Base-by-base conservation (phyloP, 345 rosid species). In the Sisymbrium altissimum region DNA sequence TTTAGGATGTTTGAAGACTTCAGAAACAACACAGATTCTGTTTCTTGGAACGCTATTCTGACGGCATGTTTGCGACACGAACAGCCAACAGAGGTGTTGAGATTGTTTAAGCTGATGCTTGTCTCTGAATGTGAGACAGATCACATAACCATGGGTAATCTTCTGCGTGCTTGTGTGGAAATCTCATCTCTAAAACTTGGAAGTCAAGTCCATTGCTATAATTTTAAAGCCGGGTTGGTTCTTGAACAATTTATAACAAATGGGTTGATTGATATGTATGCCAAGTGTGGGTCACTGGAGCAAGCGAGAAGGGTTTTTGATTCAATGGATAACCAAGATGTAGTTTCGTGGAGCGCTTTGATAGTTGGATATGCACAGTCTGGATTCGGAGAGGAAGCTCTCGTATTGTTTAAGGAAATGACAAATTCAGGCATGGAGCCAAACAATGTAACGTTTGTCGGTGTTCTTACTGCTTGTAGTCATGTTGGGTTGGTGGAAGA, bases 11-110 rank as follows among this genome's bases (percentile, higher is more conserved):
- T 92, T 44, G 86, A 85, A 54, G 87, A 84, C 64, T 70, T 88
- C 80, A 73, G 52, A 53, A 30, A 80, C 43, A 46, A 78, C 19
- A 78, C 71, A 33, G 90, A 92, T 83, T 78, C 71, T 46, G 70
- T 88, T 64, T 83, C 96, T 7, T 90, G 98, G 98, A 88, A 88
- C 39, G 81, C 94, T 33, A 78, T 89, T 80, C 79, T 92, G 19
- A 79, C 83, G 2, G 92, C 94, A 7, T 88, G 89, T 79, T 61
- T 86, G 74, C 86, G 82, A 66, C 87, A 86, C 18, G 77, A 75
- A 59, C 81, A 80, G 68, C 76, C 87, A 32, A 68, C 72, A 76
- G 91, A 84, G 61, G 71, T 86, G 70, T 76, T 92, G 76, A 70
- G 81, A 75, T 76, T 87, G 30, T 86, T 92, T 50, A 84, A 69